Evolutionary conservation across 2,329 filamentous ascomycete genomes (phyloP), one percentile per base, ranked within the genome.

Genomic region (Metarhizium brunneum): DNA sequence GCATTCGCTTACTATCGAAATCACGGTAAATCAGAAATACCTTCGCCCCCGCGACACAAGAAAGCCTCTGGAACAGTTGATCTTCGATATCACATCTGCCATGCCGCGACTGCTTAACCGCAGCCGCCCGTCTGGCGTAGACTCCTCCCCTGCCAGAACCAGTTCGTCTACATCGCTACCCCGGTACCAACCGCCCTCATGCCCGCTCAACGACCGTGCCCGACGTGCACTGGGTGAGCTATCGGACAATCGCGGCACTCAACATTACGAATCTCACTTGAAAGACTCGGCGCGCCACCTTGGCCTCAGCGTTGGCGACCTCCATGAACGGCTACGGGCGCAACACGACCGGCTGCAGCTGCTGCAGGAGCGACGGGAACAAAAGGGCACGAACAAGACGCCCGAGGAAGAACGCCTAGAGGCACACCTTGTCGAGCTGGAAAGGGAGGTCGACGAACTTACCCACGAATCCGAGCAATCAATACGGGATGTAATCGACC

Each of bases 401-500:
- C 63, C 69, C 2, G 70, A 71, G 2, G 70, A 75, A 58, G 60
- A 67, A 36, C 63, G 66, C 1, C 64, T 76, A 1, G 73, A 76
- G 59, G 62, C 64, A 13, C 71, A 76, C 38, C 58, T 76, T 7
- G 61, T 61, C n/a, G 59, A 64, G 2, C 65, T 82, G 3, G 69
- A 75, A 25, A 60, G 60, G 0, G 62, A 71, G 11, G 74, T 79
- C 3, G 69, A 73, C 2, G 59, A 61, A 2, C 57, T 81, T 32
- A 80, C 78, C 1, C 63, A 66, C 8, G 66, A 70, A 4, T 73
- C 76, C 6, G 81, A 84, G 61, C 62, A 65, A 20, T 71, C 75
- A 0, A 65, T 80, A 35, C 74, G 81, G 13, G 64, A 71, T 40
- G 65, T 77, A 11, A 76, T 84, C 32, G 81, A 84, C 60, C 64